These are phyloP conservation scores for Pseudognaphalium luteoalbum DNA, from an alignment of 129 eudicot genomes.

Conservation along the genomic window DNA sequence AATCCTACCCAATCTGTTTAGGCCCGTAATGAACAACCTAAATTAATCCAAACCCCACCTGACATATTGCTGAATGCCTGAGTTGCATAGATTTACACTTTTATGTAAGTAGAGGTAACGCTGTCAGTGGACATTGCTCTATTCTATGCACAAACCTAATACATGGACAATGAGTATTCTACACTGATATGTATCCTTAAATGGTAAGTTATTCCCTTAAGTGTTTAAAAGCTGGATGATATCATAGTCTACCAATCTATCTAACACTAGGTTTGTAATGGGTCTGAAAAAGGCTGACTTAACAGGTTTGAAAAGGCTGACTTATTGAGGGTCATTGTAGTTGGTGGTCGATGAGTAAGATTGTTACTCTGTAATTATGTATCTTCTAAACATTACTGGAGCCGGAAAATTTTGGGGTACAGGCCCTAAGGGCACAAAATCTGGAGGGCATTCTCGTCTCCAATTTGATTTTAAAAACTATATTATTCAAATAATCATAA, in stretches of 20 bases:
- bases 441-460: no score
- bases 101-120: neutral
- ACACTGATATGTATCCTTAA: neutral
- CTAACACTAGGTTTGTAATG: neutral
- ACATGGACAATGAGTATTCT: neutral
- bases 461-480: no score
- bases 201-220: neutral
- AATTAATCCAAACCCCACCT: neutral
- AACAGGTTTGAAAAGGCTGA: neutral
- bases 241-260: no score
- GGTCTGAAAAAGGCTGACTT: neutral
- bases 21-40: neutral
- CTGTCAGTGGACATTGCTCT: neutral
- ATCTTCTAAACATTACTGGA: no score
- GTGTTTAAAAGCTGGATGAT: neutral
- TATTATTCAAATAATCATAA: no score
- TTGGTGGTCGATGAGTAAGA: neutral
- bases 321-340: neutral
- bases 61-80: neutral
- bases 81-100: neutral
- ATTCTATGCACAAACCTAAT: neutral
- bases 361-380: no score
- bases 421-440: no score
- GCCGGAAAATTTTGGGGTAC: no score
- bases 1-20: neutral